phyloP scores from a whole-genome alignment of 2,329 filamentous ascomycete genomes.

The Xylariaceae sp. region DNA sequence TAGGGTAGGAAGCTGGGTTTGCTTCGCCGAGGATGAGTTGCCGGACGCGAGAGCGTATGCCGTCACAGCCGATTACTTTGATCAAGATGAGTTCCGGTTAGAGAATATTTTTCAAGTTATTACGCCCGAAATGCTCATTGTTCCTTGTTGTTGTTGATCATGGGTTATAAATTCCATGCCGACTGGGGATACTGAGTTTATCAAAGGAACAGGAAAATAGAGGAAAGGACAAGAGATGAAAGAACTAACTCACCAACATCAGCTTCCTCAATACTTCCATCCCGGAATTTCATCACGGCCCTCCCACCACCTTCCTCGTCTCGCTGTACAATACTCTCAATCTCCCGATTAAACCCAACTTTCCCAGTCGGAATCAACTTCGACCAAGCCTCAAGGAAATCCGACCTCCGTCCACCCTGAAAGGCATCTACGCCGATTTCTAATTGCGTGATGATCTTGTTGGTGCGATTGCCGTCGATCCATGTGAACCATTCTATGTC shows the following conservation, averaged over 20 bases:
- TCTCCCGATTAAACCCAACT: conserved; percentile 33
- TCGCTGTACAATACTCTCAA: conserved; percentile 27
- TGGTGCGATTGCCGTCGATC: conserved; percentile 33
- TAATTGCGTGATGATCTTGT: conserved; percentile 33
- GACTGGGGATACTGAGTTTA: too few relatives aligned
- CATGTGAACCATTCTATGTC: conserved; percentile 40
- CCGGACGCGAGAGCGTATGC: conserved; percentile 56
- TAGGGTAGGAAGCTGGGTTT: conserved; percentile 41
- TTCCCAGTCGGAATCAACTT: conserved; percentile 25
- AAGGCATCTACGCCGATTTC: conserved; percentile 39
- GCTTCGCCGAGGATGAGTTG: conserved; percentile 47
- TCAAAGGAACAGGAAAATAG: too few relatives aligned
- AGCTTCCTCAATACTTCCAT: conserved; percentile 28
- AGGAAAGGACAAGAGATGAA: too few relatives aligned
- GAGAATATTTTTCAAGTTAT: conserved; percentile 8
- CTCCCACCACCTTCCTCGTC: conserved; percentile 21
- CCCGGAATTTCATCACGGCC: conserved; percentile 29
- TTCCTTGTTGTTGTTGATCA: too few relatives aligned
- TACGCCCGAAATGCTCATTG: not conserved
- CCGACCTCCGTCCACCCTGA: conserved; percentile 38
- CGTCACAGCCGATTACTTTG: conserved; percentile 58
- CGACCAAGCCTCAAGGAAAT: conserved; percentile 39
- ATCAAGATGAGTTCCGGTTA: too few relatives aligned
- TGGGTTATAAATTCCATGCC: too few relatives aligned
- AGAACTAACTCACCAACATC: conserved; percentile 30